phyloP scores from a whole-genome alignment of 2,329 filamentous ascomycete genomes.

The Xylaria sp. region DNA sequence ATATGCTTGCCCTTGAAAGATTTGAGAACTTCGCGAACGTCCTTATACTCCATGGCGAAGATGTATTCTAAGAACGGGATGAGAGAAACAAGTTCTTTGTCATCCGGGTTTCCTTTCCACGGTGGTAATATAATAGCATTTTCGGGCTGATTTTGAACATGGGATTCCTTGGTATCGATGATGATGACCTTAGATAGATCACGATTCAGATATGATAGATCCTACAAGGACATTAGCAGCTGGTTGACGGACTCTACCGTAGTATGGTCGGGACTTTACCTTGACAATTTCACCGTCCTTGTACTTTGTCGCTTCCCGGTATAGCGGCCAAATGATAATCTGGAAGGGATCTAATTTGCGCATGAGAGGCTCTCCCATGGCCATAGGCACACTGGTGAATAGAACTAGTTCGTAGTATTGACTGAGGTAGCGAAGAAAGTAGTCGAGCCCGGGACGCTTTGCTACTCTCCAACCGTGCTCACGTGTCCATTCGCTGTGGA shows the following conservation, averaged over 20 bases:
- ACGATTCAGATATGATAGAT: conserved; percentile 97
- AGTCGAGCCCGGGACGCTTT: conserved; percentile 94
- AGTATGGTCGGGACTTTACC: conserved; percentile 61
- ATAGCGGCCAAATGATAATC: conserved; percentile 94
- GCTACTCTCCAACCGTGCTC: conserved; percentile 96
- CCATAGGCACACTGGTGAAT: conserved; percentile 89
- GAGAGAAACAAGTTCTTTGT: conserved; percentile 86
- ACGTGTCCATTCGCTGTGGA: conserved; percentile 94
- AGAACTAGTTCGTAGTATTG: conserved; percentile 98
- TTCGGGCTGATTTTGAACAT: conserved; percentile 91
- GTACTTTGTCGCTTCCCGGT: conserved; percentile 96
- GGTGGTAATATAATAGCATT: conserved; percentile 93
- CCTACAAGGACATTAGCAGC: conserved; percentile 61
- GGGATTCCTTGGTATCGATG: conserved; percentile 84
- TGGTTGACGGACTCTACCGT: background rate
- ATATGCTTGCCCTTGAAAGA: conserved; percentile 92
- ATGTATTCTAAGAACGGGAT: conserved; percentile 99
- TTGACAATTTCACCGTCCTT: conserved; percentile 97
- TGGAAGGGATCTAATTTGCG: conserved; percentile 95
- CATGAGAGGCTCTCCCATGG: conserved; percentile 86
- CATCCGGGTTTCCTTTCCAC: conserved; percentile 85
- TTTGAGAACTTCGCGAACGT: conserved; percentile 86
- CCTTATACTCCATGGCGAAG: conserved; percentile 89
- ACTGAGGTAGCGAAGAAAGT: conserved; percentile 95
- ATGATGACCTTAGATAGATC: conserved; percentile 95